Base-by-base conservation (phyloP, 495 filamentous ascomycete species). In the Schizothecium vesticola region DNA sequence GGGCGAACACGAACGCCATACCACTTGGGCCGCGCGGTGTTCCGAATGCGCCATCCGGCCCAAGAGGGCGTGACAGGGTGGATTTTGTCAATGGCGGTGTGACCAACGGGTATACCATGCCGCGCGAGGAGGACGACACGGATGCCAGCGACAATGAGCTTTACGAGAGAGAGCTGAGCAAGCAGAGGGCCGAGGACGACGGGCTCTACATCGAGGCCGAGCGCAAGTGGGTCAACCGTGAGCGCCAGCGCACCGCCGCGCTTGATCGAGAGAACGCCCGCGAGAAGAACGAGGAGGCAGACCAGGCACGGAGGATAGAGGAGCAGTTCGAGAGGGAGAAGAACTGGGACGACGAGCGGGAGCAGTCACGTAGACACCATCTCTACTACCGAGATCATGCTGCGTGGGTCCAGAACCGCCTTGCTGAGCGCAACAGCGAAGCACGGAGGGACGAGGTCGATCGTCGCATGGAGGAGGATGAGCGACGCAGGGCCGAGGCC, bases 261-360 rank as follows among this genome's bases (percentile, higher is more conserved):
- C 78, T 97, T 8, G 89, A 95, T 65, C 87, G 95, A 62, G 92
- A 97, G 73, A 87, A 86, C 73, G 89, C 87, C 21, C 88, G 92
- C 12, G 92, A 96, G 71, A 86, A 86, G 67, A 87, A 91, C 65
- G 91, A 96, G 63, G 87, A 84, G 25, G 90, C 91, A 56, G 89
- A 86, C 59, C 90, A 90, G 59, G 78, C 80, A 10, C 73, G 78
- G 55, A 75, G 79, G 60, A 75, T 70, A 56, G 79, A 83, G 8
- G 87, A 89, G 57, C 88, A 92, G 78, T 88, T 90, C n/a, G 86
- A 89, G 67, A 80, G 87, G 29, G 83, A 97, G 21, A 80, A 83
- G 68, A 88, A 90, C n/a, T 99, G 92, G 89, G 88, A 98, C 71
- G 95, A 99, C 71, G 93, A 97, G 71, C 78, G 81, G 1, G 94